Base-by-base conservation (phyloP, 805 yeast species). In the Vanderwaltozyma yarrowii region DNA sequence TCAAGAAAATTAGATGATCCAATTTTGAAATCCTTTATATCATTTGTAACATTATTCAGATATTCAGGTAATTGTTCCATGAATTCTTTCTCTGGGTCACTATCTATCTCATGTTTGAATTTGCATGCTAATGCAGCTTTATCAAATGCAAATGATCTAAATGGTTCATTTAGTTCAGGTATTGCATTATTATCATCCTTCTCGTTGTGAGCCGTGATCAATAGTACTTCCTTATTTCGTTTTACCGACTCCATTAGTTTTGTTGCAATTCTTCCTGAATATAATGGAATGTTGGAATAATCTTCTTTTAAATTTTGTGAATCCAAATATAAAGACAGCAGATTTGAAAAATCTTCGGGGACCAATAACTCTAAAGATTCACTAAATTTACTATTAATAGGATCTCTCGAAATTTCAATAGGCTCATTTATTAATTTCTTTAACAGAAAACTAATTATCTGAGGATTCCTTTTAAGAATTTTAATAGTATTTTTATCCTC, bases 1-100 rank as follows among this genome's bases (percentile, higher is more conserved):
- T 75, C 71, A 48, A 77, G 76, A 46, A 75, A 80, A 47, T 75
- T 81, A 44, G 74, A 79, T 43, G 70, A n/a, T 2, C 21, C 73
- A 4, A 73, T 66, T 35, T 44, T 38, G 12, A n/a, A 11, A 1
- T 27, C 20, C 12, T 29, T 28, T 9, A 26, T 14, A 19, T 33
- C 26, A 9, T 35, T n/a, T 7, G 38, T 35, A 3, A 24, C 28
- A 23, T 8, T 14, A 15, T 29, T 33, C 4, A 28, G 8, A 19
- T 31, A 31, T 12, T 36, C 14, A 7, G 39, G 39, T 10, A 31
- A 15, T 4, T 36, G 31, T 13, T 25, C 41, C 26, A 44, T 30
- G 15, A 50, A 25, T 18, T 45, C 43, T 13, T 44, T 39, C n/a
- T 38, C 40, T 7, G 30, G 35, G 3, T 28, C 36, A 9, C 9